Percentiles rank a stretch among this genome's conserved stretches.
phyloP scores from a whole-genome alignment of 306 rosid species.

The Dryas drummondii region DNA sequence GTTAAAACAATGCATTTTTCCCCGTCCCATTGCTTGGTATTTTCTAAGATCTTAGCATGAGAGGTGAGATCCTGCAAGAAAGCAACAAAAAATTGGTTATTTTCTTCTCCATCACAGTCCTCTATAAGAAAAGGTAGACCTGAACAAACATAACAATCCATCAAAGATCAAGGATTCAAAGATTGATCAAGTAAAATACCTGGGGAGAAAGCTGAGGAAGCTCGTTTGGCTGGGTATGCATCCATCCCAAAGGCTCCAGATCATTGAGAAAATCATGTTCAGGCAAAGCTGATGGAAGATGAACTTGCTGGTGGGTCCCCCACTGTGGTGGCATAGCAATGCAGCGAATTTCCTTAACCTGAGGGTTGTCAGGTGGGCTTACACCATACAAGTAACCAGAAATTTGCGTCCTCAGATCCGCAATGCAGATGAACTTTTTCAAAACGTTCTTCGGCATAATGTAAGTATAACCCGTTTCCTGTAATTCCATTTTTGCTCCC shows the following conservation, averaged over 20 bases:
- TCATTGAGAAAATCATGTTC: constrained; percentile 96
- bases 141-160: background rate
- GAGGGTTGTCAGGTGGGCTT: constrained; percentile 99
- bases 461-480: constrained; percentile 99
- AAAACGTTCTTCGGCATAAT: constrained; percentile 97
- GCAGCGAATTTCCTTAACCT: constrained; percentile 96
- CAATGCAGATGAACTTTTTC: constrained; percentile 96
- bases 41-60: constrained; percentile 92
- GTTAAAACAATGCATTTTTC: constrained; percentile 92
- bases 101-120: background rate
- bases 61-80: constrained; percentile 83
- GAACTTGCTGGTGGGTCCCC: constrained; percentile 98
- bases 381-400: constrained; percentile 90
- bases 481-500: constrained; percentile 29
- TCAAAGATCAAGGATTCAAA: background rate
- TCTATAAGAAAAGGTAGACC: background rate
- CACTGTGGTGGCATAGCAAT: constrained; percentile 97
- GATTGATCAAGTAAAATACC: constrained; percentile 35
- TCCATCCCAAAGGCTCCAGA: constrained; percentile 99
- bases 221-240: constrained; percentile 99
- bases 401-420: constrained; percentile 96
- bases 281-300: constrained; percentile 90
- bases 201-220: constrained; percentile 98
- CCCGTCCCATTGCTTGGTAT: constrained; percentile 98
- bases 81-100: constrained; percentile 7